Percentiles rank a stretch among this genome's conserved stretches.
These are phyloP conservation scores for Aspergillus bridgeri DNA, from an alignment of 495 filamentous ascomycete genomes.

Conservation along the genomic window DNA sequence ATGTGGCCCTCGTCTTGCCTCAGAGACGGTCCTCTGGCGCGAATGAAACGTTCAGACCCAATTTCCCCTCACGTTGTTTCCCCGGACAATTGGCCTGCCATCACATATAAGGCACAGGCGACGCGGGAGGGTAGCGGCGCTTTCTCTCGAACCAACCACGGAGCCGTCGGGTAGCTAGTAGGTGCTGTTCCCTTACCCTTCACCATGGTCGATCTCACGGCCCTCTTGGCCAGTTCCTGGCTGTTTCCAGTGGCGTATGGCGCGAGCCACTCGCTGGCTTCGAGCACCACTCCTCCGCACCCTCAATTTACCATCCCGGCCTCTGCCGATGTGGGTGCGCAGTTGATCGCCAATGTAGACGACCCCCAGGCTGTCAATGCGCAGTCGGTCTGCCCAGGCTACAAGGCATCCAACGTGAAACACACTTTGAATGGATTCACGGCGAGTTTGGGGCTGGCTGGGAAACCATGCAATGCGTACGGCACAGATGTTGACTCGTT, in stretches of 20 bases:
- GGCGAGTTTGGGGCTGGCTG: conserved; percentile 53
- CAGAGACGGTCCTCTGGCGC: neutral
- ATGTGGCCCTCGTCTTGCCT: neutral
- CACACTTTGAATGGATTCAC: conserved; percentile 45
- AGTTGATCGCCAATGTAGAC: conserved; percentile 63
- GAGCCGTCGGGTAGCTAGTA: neutral
- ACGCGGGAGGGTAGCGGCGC: neutral
- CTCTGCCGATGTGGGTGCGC: conserved; percentile 51
- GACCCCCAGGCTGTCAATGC: conserved; percentile 69
- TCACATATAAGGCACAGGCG: neutral
- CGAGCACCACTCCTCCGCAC: conserved; percentile 16
- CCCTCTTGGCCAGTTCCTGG: conserved; percentile 25
- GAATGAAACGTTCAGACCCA: neutral
- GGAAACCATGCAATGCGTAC: conserved; percentile 57
- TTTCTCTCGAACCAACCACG: neutral
- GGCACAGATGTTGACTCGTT: conserved; percentile 59
- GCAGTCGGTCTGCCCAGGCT: conserved; percentile 65
- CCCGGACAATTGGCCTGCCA: neutral
- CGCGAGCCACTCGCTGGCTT: conserved; percentile 16
- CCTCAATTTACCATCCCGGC: conserved; percentile 57
- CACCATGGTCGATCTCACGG: conserved; percentile 29
- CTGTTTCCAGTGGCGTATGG: conserved; percentile 30
- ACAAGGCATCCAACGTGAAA: conserved; percentile 51
- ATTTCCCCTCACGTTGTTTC: neutral
- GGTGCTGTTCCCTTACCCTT: neutral